Evolutionary conservation across 75 land plant genomes (phyloP).

Genomic region (Sequoia sempervirens): DNA sequence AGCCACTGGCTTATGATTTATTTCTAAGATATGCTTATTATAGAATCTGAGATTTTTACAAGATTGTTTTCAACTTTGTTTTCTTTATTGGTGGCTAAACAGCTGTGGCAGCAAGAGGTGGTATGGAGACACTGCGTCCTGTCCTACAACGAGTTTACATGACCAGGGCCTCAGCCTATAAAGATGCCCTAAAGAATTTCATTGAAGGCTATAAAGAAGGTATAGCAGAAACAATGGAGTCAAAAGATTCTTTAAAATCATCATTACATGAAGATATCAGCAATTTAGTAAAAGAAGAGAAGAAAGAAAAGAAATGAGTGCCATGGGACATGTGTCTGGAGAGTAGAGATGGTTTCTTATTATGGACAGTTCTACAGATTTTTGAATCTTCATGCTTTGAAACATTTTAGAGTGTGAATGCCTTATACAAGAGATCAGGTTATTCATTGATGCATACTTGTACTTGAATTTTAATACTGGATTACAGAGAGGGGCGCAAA

Average conservation of each 20-base stretch:
- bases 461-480: background rate
- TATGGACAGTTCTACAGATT: background rate
- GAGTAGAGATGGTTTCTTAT: background rate
- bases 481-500: background rate
- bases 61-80: background rate
- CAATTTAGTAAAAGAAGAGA: constrained; percentile 2
- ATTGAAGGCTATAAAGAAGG: constrained; percentile 92
- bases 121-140: constrained; percentile 84
- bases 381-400: background rate
- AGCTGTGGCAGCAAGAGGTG: constrained; percentile 93
- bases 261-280: background rate
- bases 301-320: constrained; percentile 2
- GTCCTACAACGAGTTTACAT: constrained; percentile 87
- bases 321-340: background rate
- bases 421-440: background rate
- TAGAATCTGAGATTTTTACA: background rate
- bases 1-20: background rate
- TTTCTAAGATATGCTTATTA: background rate
- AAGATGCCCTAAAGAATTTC: constrained; percentile 79
- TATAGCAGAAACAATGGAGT: constrained; percentile 54
- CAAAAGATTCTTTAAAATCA: constrained; percentile 17
- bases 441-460: background rate
- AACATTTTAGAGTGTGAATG: background rate
- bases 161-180: constrained; percentile 82
- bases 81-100: constrained; percentile 6